Evolutionary conservation across 345 rosid species (phyloP).

Genomic region (Ricinus communis): DNA sequence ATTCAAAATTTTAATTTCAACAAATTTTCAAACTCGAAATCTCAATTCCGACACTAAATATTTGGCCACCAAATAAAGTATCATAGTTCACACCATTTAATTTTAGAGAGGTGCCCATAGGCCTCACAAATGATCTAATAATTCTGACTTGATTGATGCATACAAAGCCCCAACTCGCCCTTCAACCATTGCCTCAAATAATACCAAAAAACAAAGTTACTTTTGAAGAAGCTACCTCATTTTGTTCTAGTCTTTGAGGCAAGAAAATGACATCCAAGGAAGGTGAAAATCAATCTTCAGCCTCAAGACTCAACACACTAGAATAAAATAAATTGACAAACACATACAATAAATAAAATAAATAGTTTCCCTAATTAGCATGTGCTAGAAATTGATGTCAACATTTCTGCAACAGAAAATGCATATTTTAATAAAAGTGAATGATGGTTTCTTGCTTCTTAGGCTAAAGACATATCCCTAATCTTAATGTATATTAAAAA

Average conservation of each 20-base stretch:
- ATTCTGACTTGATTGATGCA: not conserved
- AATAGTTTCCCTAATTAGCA: not conserved
- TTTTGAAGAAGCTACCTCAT: not conserved
- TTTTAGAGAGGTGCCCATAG: not conserved
- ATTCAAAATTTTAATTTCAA: no score
- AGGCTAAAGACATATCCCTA: slow-evolving; percentile 6
- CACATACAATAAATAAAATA: no score
- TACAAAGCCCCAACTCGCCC: no score
- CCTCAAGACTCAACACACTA: not conserved
- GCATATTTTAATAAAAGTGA: not conserved
- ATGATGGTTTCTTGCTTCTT: slow-evolving; percentile 12
- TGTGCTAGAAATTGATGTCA: slow-evolving; percentile 10
- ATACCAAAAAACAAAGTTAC: not conserved
- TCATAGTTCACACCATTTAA: not conserved
- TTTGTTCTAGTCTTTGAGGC: not conserved
- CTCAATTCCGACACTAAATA: no score
- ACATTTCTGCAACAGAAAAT: not conserved
- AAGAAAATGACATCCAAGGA: not conserved
- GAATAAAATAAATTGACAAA: not conserved
- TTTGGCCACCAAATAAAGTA: no score
- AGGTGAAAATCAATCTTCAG: slow-evolving; percentile 4
- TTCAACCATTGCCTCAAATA: not conserved
- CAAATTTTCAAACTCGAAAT: no score
- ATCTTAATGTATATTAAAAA: not conserved
- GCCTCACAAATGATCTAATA: not conserved